These are phyloP conservation scores for Cetraspora pellucida DNA, from an alignment of 192 early-diverging fungal species.

Conservation along the genomic window DNA sequence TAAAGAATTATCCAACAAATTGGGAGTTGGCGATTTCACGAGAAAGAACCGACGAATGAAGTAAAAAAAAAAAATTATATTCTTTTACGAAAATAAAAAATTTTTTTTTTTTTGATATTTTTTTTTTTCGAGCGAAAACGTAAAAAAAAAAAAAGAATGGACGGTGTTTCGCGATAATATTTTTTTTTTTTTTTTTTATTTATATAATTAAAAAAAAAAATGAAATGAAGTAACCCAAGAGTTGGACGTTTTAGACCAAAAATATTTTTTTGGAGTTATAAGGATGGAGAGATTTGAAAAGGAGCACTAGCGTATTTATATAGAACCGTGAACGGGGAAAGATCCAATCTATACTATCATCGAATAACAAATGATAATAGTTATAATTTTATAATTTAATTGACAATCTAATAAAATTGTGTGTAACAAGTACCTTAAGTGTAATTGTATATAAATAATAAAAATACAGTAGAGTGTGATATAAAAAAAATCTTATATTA, in stretches of 20 bases:
- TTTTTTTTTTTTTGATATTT: too few relatives aligned
- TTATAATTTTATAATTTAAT: too few relatives aligned
- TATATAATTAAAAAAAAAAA: neutral
- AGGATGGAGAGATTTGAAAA: neutral
- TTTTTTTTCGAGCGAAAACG: neutral
- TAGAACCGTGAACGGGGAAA: neutral
- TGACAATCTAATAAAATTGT: too few relatives aligned
- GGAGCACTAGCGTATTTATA: neutral
- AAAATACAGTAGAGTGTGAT: too few relatives aligned
- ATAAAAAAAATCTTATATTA: too few relatives aligned
- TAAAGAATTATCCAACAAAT: too few relatives aligned
- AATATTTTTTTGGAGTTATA: neutral
- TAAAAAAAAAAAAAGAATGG: conserved; percentile 9
- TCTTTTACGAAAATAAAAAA: neutral
- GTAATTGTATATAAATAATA: too few relatives aligned
- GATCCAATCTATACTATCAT: too few relatives aligned
- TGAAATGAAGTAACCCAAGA: conserved; percentile 12
- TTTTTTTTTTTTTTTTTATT: neutral
- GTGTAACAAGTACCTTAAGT: too few relatives aligned
- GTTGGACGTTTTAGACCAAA: neutral
- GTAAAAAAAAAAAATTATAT: neutral
- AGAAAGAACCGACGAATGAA: too few relatives aligned
- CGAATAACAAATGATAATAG: too few relatives aligned
- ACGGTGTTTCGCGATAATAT: conserved; percentile 1
- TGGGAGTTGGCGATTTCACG: too few relatives aligned